phyloP scores from a whole-genome alignment of 352 stramenopile species.

The Blastocystis sp. region DNA sequence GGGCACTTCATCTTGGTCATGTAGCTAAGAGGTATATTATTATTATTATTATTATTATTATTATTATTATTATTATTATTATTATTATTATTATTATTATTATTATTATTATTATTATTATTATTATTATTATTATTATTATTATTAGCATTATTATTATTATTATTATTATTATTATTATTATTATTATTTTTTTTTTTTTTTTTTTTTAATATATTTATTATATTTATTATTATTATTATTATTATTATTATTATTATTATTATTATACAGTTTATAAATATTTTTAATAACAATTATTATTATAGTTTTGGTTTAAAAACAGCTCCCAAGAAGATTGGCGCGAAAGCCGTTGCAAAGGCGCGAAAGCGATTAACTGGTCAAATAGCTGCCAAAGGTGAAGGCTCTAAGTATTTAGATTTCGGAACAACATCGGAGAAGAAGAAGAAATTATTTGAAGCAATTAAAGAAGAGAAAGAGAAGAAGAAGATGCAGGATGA shows the following conservation, averaged over 20 bases:
- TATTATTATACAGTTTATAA: too few species aligned
- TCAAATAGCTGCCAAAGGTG: not conserved
- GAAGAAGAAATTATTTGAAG: slow-evolving; percentile 12
- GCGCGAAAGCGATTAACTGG: not conserved
- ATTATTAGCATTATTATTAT: too few species aligned
- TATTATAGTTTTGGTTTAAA: slow-evolving; percentile 23
- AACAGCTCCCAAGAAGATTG: slow-evolving; percentile 10
- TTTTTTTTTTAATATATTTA: too few species aligned
- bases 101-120: too few species aligned
- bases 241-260: too few species aligned
- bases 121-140: too few species aligned
- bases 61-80: too few species aligned
- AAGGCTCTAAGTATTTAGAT: slow-evolving; percentile 12
- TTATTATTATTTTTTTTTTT: too few species aligned
- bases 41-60: not conserved
- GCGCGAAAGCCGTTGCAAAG: slow-evolving; percentile 7
- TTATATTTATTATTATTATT: too few species aligned
- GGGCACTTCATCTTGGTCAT: slow-evolving; percentile 71
- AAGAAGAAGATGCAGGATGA: not conserved
- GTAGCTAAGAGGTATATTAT: slow-evolving; percentile 67
- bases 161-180: too few species aligned
- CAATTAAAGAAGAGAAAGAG: slow-evolving; percentile 26
- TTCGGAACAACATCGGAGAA: slow-evolving; percentile 20
- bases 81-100: too few species aligned
- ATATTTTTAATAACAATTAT: too few species aligned